phyloP scores from a whole-genome alignment of 331 rosid genomes.

The Quercus lobata region DNA sequence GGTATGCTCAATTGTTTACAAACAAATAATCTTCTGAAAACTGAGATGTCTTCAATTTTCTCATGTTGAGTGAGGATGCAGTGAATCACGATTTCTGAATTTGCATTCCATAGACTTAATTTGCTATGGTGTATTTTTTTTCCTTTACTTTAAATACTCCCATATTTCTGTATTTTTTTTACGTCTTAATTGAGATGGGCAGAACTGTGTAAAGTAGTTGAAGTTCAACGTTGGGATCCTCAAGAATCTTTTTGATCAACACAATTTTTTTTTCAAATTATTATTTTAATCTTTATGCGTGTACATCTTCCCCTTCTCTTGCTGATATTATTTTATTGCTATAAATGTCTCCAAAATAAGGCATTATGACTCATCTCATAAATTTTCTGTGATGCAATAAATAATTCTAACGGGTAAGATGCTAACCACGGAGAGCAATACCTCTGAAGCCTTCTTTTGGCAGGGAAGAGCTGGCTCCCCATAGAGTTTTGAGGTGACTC shows the following conservation, averaged over 20 bases:
- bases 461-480: conserved; percentile 34
- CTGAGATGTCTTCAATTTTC: neutral
- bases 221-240: no score
- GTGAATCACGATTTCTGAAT: neutral
- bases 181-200: no score
- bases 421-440: conserved; percentile 26
- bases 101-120: neutral
- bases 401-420: conserved; percentile 14
- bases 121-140: no score
- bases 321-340: neutral
- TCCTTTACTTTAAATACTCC: no score
- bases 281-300: neutral
- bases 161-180: no score
- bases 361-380: neutral
- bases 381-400: neutral
- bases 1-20: conserved; percentile 42
- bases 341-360: neutral
- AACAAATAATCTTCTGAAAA: neutral
- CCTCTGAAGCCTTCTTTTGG: conserved; percentile 38
- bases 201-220: no score
- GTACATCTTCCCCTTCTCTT: neutral
- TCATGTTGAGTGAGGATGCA: neutral
- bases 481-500: conserved; percentile 28
- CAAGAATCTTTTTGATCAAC: neutral
- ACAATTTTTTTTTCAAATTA: neutral